Conservation (phyloP, 2,329 filamentous ascomycete species). For the Monosporascus sp. region DNA sequence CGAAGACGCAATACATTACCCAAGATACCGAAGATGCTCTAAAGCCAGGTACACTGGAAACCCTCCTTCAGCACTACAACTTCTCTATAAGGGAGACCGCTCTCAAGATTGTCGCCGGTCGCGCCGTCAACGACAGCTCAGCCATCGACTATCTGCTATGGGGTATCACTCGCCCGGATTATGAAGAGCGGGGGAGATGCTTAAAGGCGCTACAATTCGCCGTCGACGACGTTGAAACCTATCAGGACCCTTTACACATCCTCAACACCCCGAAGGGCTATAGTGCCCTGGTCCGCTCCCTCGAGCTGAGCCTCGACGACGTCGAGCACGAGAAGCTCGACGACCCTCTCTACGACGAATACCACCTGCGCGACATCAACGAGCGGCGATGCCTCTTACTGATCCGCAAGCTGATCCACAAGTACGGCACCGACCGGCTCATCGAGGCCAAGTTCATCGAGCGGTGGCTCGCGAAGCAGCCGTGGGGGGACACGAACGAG, state of each 20-base stretch:
- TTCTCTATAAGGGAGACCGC: conserved; percentile 67
- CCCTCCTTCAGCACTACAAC: conserved; percentile 65
- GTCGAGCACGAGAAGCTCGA: conserved; percentile 44
- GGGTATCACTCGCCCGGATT: conserved; percentile 53
- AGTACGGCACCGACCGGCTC: conserved; percentile 51
- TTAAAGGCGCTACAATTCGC: conserved; percentile 52
- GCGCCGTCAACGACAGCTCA: conserved; percentile 52
- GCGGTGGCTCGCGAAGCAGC: conserved; percentile 68
- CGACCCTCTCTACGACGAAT: conserved; percentile 57
- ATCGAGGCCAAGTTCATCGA: conserved; percentile 61
- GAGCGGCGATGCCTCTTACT: conserved; percentile 58
- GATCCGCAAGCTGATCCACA: conserved; percentile 51
- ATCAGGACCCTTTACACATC: conserved; percentile 36
- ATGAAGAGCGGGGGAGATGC: conserved; percentile 52
- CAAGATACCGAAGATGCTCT: conserved; percentile 71
- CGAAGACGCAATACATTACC: conserved; percentile 67
- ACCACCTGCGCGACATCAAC: conserved; percentile 54
- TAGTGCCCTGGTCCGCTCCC: conserved; percentile 52
- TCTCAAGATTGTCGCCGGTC: conserved; percentile 51
- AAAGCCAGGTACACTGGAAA: conserved; percentile 59
- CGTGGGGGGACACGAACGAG: conserved; percentile 52
- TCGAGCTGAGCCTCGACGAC: conserved; percentile 51
- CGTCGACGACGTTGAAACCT: conserved; percentile 34
- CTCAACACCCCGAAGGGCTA: conserved; percentile 48
- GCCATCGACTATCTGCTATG: conserved; percentile 47